Percentiles rank a stretch among this genome's conserved stretches.
Conservation (phyloP, 2,329 filamentous ascomycete species). For the Pezicula rhizophila region DNA sequence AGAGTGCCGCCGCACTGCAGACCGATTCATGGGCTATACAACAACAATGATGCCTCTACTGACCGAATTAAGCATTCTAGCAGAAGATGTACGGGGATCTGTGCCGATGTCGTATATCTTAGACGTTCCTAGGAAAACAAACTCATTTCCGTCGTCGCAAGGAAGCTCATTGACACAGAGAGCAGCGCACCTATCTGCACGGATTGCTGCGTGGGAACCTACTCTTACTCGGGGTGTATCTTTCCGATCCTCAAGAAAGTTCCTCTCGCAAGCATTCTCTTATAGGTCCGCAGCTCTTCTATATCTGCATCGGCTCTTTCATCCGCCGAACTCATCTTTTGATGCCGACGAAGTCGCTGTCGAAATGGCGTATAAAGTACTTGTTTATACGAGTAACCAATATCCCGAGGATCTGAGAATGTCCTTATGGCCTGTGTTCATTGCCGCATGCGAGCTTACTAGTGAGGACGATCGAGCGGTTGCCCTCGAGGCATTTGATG, state of each 20-base stretch:
- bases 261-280: slow-evolving; percentile 24
- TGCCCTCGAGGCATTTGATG: slow-evolving; percentile 20
- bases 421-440: slow-evolving; percentile 26
- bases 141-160: neutral
- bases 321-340: slow-evolving; percentile 15
- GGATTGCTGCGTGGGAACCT: slow-evolving; percentile 22
- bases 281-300: slow-evolving; percentile 22
- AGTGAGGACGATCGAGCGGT: slow-evolving; percentile 17
- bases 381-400: slow-evolving; percentile 19
- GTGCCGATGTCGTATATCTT: neutral
- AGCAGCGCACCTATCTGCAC: slow-evolving; percentile 14
- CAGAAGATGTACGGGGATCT: slow-evolving; percentile 20
- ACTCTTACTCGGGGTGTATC: slow-evolving; percentile 14
- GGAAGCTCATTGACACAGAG: slow-evolving; percentile 4
- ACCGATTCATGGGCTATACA: slow-evolving; percentile 28
- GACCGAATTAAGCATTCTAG: slow-evolving; percentile 22
- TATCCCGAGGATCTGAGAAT: slow-evolving; percentile 23
- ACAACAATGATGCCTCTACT: slow-evolving; percentile 26
- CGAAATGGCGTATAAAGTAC: slow-evolving; percentile 24
- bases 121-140: neutral
- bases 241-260: slow-evolving; percentile 21
- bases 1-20: slow-evolving; percentile 14
- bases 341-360: slow-evolving; percentile 20
- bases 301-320: slow-evolving; percentile 24
- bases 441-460: slow-evolving; percentile 24